Percentiles rank a stretch among this genome's conserved stretches.
Evolutionary conservation across 2,329 filamentous ascomycete genomes (phyloP).

Genomic region (Aspergillus sp.): DNA sequence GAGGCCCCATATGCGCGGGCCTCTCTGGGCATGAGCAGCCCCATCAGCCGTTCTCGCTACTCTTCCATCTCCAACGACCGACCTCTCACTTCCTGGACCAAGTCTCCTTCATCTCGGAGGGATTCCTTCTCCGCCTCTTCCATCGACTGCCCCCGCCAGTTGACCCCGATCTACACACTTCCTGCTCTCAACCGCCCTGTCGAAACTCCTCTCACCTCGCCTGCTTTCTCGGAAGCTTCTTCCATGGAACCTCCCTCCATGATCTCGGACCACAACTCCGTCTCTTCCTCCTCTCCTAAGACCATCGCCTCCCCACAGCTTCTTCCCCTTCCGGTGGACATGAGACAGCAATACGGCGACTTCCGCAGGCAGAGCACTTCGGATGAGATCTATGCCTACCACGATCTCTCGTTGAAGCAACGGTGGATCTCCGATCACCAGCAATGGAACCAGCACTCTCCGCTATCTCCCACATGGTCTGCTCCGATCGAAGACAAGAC

Average conservation of each 20-base stretch:
- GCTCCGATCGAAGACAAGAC: constrained; percentile 20
- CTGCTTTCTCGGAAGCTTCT: constrained; percentile 61
- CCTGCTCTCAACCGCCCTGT: constrained; percentile 40
- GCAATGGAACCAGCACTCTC: constrained; percentile 32
- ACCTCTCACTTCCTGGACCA: constrained; percentile 26
- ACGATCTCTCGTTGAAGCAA: constrained; percentile 29
- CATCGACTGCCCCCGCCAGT: constrained; percentile 29
- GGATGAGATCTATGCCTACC: constrained; percentile 28
- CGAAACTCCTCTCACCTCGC: constrained; percentile 65
- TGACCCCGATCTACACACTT: constrained; percentile 44
- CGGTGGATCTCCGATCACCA: constrained; percentile 33
- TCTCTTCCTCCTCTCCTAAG: constrained; percentile 63
- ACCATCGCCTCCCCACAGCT: constrained; percentile 45
- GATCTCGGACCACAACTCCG: constrained; percentile 68
- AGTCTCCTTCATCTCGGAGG: constrained; percentile 24
- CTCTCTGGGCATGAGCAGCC: constrained; percentile 31
- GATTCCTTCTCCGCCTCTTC: constrained; percentile 28
- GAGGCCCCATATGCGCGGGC: constrained; percentile 42
- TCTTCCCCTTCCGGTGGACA: constrained; percentile 44
- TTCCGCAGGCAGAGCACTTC: constrained; percentile 34
- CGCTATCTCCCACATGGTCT: constrained; percentile 30
- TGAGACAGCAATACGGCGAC: constrained; percentile 44
- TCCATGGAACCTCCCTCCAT: constrained; percentile 67
- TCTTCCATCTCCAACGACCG: constrained; percentile 27
- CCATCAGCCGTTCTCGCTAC: constrained; percentile 31